Conservation (phyloP, 164 flowering plant species). For the Piper betle region DNA sequence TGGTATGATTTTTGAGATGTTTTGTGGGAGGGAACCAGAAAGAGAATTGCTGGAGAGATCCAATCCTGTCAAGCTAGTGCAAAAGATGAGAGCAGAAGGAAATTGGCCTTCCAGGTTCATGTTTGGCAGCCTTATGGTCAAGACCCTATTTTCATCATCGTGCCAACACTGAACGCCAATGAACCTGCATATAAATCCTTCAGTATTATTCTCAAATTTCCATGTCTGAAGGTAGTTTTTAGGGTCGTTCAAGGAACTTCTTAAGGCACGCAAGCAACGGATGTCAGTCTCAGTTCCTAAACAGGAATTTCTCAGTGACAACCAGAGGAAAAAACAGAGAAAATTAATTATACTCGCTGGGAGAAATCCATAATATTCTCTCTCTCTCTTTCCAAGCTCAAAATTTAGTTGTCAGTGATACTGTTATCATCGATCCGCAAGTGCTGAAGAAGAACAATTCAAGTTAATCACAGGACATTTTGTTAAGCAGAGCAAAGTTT, state of each 20-base stretch:
- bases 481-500: too few relatives aligned
- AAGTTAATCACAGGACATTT: too few relatives aligned
- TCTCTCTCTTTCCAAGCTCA: neutral
- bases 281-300: neutral
- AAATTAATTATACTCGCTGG: neutral
- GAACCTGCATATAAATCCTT: slow-evolving; percentile 63
- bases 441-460: too few relatives aligned
- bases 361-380: neutral
- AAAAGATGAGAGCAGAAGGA: slow-evolving; percentile 42
- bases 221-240: slow-evolving; percentile 28
- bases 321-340: neutral
- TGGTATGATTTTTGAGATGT: slow-evolving; percentile 21
- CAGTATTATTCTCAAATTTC: slow-evolving; percentile 36
- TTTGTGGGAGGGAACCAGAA: slow-evolving; percentile 39
- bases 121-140: slow-evolving; percentile 37
- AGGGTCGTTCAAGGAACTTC: slow-evolving; percentile 44
- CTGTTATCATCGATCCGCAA: neutral
- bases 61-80: slow-evolving; percentile 55
- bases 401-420: neutral
- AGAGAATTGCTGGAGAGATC: slow-evolving; percentile 59
- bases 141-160: slow-evolving; percentile 51
- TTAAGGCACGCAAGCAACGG: neutral
- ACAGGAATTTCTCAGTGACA: neutral
- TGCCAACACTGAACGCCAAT: slow-evolving; percentile 78
- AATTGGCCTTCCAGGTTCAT: slow-evolving; percentile 60